Evolutionary conservation across 257 asterid species (phyloP), one percentile per base, ranked within the genome.

Genomic region (Solanum paucissectum): DNA sequence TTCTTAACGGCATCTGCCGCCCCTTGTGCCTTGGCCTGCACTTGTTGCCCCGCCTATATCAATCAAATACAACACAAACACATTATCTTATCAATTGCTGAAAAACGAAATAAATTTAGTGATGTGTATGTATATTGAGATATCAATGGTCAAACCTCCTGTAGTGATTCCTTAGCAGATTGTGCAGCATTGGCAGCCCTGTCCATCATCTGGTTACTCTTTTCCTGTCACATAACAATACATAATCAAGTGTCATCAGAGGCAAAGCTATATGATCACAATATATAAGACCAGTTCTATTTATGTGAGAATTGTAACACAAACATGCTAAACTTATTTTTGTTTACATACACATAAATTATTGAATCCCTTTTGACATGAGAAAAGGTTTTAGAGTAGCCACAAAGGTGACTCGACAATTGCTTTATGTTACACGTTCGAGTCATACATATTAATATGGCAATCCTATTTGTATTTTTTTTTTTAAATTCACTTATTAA

Each of bases 1-100:
- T 91, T 49, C 68, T 90, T 91, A 23, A 90, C 90, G 3, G 90
- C 89, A n/a, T 89, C 93, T 40, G 87, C 91, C 9, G 92, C 93
- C 1, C 87, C 92, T 25, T 89, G 89, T 33, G 91, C 92, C 81
- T 25, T 84, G 16, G 86, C 90, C 88, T 83, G 91, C 86, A 86
- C 3, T 75, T 87, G 90, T 77, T 90, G 89, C 9, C 92, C 93
- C 2, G 83, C 83, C 90, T 91, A 40, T 23, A 6, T 20, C 18
- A 60, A 4, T 25, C 33, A 27, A 38, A 64, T 20, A 23, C 20
- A 21, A 37, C 55, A 27, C 25, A 36, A 27, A 52, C n/a, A 36
- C n/a, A 25, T 10, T 46, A 55, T 23, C n/a, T n/a, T 60, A 23
- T n/a, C 14, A 12, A 84, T 34, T 2, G 23, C 27, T 16, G 40